phyloP scores from a whole-genome alignment of 371 early-diverging fungal species.

The Mycotypha africana region DNA sequence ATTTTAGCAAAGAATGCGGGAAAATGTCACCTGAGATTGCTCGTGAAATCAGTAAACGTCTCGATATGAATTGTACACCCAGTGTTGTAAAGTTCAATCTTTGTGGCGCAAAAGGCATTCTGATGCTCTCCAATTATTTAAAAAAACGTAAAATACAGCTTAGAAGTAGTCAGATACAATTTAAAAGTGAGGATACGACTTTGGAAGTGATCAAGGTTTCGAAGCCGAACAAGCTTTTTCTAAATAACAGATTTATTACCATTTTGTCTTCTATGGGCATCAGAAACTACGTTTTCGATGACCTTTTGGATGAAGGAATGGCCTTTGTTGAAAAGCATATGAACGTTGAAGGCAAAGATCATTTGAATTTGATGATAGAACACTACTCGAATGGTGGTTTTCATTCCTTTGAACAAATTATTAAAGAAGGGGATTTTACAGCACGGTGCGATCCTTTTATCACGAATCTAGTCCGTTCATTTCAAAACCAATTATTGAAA shows the following conservation, averaged over 20 bases:
- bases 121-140: conserved; percentile 24
- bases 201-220: conserved; percentile 50
- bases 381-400: conserved; percentile 32
- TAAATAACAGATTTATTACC: conserved; percentile 60
- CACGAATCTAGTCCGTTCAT: conserved; percentile 40
- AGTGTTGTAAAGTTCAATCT: conserved; percentile 72
- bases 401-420: conserved; percentile 5
- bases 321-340: background rate
- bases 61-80: conserved; percentile 42
- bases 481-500: conserved; percentile 40
- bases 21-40: conserved; percentile 49
- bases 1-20: conserved; percentile 74
- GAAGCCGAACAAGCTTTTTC: conserved; percentile 39
- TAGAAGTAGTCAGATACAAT: conserved; percentile 62
- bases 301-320: conserved; percentile 31
- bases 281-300: conserved; percentile 33
- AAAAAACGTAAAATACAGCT: conserved; percentile 33
- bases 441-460: conserved; percentile 47
- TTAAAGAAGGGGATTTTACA: conserved; percentile 49
- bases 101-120: conserved; percentile 72
- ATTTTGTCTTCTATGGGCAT: conserved; percentile 59
- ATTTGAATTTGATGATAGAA: conserved; percentile 29
- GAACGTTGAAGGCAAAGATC: conserved; percentile 1
- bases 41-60: conserved; percentile 17
- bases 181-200: conserved; percentile 35